Base-by-base conservation (phyloP, 2,329 filamentous ascomycete genomes). In the Fonsecaea erecta region DNA sequence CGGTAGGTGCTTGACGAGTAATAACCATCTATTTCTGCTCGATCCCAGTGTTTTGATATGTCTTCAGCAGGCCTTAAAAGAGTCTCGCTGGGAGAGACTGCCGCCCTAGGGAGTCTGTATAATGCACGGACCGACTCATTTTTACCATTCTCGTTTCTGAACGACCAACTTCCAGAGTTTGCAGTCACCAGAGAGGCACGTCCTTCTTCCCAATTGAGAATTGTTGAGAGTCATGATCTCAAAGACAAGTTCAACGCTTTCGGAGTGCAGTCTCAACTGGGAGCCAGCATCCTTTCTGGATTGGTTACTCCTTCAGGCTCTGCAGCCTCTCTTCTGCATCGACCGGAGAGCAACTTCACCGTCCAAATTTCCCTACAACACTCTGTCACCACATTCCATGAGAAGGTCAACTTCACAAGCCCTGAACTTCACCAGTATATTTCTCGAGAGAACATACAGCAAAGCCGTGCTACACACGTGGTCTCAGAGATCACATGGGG, bases 121-220 rank as follows among this genome's bases (percentile, higher is more conserved):
- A 62, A 73, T 65, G 66, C 68, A 4, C 52, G 68, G 35, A 69
- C 40, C 14, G 71, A 71, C 32, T 61, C 18, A 4, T 72, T 72
- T 60, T 28, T 71, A 11, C 40, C 66, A 2, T 1, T 16, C 1
- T 64, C 62, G 12, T 32, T 71, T 2, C 53, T 71, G 32, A 48
- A 65, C 3, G 40, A 21, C 12, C 46, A 14, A 4, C 48, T 67
- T 24, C 68, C 65, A 8, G 32, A 43, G 11, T 62, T 52, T 9
- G 60, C 56, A 16, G 37, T 71, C 16, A 34, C 40, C 11, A 60
- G 43, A n/a, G 60, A 48, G 12, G 46, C 43, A 11, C 32, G 34
- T 11, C 18, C 55, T 9, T 52, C 46, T 1, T 52, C 24, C 9
- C 11, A 26, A 32, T 51, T 54, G 11, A 57, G 40, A 4, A 30